Conservation (phyloP, 2,329 filamentous ascomycete genomes). For the Aspergillus thermomutatus region DNA sequence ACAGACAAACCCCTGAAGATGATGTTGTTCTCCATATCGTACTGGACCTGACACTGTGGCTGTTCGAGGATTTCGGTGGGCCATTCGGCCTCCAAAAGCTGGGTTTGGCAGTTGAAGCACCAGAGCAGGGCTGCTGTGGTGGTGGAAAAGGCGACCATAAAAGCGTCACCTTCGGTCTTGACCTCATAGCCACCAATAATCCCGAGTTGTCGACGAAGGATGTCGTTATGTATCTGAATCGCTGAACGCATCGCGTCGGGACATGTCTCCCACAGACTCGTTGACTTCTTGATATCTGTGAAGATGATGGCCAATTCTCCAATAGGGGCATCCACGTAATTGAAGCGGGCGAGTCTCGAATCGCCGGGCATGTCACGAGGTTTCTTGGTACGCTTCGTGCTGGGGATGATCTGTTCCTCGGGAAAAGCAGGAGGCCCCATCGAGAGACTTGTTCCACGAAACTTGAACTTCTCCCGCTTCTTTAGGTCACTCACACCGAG, state of each 20-base stretch:
- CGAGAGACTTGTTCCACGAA: slow-evolving; percentile 79
- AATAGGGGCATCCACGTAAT: slow-evolving; percentile 86
- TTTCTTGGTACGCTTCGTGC: slow-evolving; percentile 62
- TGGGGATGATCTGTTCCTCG: slow-evolving; percentile 58
- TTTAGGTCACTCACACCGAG: slow-evolving; percentile 89
- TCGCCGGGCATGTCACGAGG: slow-evolving; percentile 63
- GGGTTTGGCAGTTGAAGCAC: slow-evolving; percentile 91
- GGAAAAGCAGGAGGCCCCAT: slow-evolving; percentile 74
- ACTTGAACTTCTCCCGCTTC: slow-evolving; percentile 71
- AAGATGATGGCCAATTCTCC: slow-evolving; percentile 93
- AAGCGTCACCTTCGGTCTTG: slow-evolving; percentile 98
- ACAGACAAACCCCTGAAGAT: slow-evolving; percentile 95
- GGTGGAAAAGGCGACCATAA: slow-evolving; percentile 98
- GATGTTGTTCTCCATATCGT: slow-evolving; percentile 77
- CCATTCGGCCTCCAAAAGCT: slow-evolving; percentile 86
- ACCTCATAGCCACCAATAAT: slow-evolving; percentile 97
- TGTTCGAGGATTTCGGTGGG: slow-evolving; percentile 88
- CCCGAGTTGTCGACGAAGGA: slow-evolving; percentile 89
- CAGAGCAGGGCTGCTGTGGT: slow-evolving; percentile 91
- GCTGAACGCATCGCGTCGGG: slow-evolving; percentile 93
- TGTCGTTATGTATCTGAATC: slow-evolving; percentile 95
- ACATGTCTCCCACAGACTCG: slow-evolving; percentile 91
- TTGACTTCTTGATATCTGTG: slow-evolving; percentile 99
- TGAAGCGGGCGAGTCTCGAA: slow-evolving; percentile 80
- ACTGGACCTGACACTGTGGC: slow-evolving; percentile 75